phyloP scores from a whole-genome alignment of 805 yeast genomes.

The Starmerella tilneyi region DNA sequence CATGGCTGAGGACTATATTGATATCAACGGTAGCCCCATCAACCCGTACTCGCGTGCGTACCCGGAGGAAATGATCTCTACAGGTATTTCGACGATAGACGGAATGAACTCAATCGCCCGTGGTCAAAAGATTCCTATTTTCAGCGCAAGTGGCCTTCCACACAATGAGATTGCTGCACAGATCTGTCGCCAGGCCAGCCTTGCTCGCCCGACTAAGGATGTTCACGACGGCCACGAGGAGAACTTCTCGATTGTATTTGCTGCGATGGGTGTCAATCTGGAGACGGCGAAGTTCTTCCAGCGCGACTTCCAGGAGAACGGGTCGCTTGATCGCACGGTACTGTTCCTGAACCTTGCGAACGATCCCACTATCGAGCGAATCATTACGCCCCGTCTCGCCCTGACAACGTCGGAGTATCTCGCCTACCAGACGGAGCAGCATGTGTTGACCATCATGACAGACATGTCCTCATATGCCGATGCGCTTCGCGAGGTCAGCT shows the following conservation, averaged over 20 bases:
- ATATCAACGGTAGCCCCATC: constrained; percentile 97
- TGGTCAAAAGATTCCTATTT: constrained; percentile 98
- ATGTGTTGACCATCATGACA: constrained; percentile 92
- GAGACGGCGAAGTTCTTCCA: constrained; percentile 98
- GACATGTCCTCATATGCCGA: constrained; percentile 99
- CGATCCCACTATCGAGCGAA: constrained; percentile 99
- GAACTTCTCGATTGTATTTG: constrained; percentile 96
- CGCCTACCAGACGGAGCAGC: constrained; percentile 99
- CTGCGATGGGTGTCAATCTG: constrained; percentile 99
- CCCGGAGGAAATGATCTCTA: constrained; percentile 99
- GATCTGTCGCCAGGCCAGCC: constrained; percentile 98
- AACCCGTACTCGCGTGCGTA: constrained; percentile 97
- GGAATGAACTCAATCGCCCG: constrained; percentile 99
- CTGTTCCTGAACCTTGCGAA: constrained; percentile 95
- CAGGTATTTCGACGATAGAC: constrained; percentile 97
- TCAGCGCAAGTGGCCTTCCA: constrained; percentile 98
- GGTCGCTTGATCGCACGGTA: constrained; percentile 94
- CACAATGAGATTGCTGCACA: constrained; percentile 99
- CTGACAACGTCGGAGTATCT: constrained; percentile 96
- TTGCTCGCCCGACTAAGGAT: constrained; percentile 98
- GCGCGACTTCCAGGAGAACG: constrained; percentile 98
- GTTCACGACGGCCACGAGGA: constrained; percentile 99
- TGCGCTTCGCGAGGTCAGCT: constrained; percentile 98
- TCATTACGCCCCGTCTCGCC: constrained; percentile 97
- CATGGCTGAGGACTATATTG: constrained; percentile 96